Conservation (phyloP, 139 green algal genomes). For the Coccomyxa sp. region DNA sequence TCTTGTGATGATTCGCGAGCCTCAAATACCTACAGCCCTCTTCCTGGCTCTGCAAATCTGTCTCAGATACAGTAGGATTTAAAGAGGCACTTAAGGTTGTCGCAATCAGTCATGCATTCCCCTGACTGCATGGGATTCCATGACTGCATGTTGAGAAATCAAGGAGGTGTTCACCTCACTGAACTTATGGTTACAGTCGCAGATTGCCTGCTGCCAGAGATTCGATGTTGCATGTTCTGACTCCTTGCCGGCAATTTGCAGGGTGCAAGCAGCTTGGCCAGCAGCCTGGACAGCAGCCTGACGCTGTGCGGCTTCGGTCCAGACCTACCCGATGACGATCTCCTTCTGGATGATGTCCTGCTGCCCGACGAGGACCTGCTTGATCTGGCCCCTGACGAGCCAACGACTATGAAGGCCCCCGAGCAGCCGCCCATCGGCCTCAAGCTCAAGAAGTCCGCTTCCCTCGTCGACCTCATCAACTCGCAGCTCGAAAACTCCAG, state of each 20-base stretch:
- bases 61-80: too few relatives aligned
- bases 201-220: too few relatives aligned
- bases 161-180: too few relatives aligned
- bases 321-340: background rate
- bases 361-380: background rate
- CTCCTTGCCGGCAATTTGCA: background rate
- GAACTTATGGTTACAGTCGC: too few relatives aligned
- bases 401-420: background rate
- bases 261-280: background rate
- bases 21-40: too few relatives aligned
- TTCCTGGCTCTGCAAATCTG: too few relatives aligned
- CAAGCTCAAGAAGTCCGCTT: constrained; percentile 36
- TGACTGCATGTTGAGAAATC: too few relatives aligned
- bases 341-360: background rate
- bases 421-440: constrained; percentile 36
- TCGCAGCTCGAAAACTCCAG: constrained; percentile 1
- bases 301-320: background rate
- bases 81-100: too few relatives aligned
- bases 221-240: too few relatives aligned
- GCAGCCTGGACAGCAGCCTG: background rate
- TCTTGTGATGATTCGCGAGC: too few relatives aligned
- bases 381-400: background rate
- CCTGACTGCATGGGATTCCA: too few relatives aligned
- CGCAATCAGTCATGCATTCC: too few relatives aligned
- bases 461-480: constrained; percentile 53